A percentile compares a stretch with the other conserved stretches of the same genome.
These are phyloP conservation scores for Carex arenaria DNA, from an alignment of 202 grass and related monocot species.

Conservation along the genomic window DNA sequence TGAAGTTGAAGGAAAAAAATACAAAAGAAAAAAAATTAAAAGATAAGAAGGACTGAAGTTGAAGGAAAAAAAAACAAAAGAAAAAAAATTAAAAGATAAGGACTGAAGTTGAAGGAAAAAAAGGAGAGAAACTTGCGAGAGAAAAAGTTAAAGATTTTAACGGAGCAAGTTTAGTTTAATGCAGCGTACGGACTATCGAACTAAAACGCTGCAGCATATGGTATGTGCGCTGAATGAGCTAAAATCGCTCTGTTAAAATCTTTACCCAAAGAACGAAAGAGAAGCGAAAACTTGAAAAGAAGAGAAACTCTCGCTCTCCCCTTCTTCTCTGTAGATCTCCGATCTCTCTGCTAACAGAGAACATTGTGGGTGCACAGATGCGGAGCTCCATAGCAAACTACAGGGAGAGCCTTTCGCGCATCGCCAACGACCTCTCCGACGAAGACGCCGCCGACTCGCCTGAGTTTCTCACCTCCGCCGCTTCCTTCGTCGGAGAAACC, in stretches of 20 bases:
- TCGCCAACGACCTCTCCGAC: constrained; percentile 82
- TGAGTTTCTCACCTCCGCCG: background rate
- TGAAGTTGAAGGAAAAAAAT: no score
- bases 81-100: no score
- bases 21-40: no score
- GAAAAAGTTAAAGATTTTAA: background rate
- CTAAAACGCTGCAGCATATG: no score
- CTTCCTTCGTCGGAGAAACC: background rate
- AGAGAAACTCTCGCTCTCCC: background rate
- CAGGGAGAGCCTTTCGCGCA: constrained; percentile 81
- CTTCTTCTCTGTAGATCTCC: background rate
- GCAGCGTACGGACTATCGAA: no score
- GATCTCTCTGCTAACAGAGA: no score
- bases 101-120: no score
- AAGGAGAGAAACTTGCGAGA: no score
- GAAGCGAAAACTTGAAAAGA: background rate
- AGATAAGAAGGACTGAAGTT: background rate
- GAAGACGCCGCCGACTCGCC: constrained; percentile 46
- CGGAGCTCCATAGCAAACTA: constrained; percentile 77
- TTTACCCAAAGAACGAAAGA: background rate
- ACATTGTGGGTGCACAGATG: constrained; percentile 4
- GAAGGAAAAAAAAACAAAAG: no score
- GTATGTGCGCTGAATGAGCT: no score
- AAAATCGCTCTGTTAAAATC: no score
- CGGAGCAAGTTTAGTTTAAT: no score